phyloP scores from a whole-genome alignment of 75 land plant genomes.

The Pseudotsuga menziesii region DNA sequence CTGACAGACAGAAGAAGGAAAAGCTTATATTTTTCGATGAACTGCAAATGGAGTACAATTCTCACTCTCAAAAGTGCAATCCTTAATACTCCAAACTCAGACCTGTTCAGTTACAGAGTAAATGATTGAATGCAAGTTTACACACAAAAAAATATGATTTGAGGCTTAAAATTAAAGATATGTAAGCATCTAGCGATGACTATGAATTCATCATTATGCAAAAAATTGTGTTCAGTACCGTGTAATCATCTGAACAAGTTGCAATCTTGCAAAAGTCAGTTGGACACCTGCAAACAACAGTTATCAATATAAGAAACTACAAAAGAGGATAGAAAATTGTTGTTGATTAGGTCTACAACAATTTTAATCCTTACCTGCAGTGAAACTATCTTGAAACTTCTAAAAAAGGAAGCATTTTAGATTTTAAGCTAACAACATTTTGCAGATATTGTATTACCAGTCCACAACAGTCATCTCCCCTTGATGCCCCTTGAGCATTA shows the following conservation, averaged over 20 bases:
- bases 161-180: not conserved
- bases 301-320: too few relatives aligned
- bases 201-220: constrained; percentile 1
- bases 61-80: constrained; percentile 8
- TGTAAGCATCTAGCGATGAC: not conserved
- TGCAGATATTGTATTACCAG: too few relatives aligned
- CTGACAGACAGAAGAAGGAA: constrained; percentile 14
- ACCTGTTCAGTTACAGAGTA: constrained; percentile 27
- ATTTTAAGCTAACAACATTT: not conserved
- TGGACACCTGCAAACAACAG: too few relatives aligned
- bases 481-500: too few relatives aligned
- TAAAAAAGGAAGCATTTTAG: too few relatives aligned
- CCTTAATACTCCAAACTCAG: constrained; percentile 46
- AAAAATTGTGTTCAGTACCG: not conserved
- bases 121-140: not conserved
- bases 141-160: not conserved
- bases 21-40: constrained; percentile 41
- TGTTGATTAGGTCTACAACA: too few relatives aligned
- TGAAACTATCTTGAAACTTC: too few relatives aligned
- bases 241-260: too few relatives aligned
- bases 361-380: too few relatives aligned
- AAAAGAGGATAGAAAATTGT: too few relatives aligned
- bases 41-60: constrained; percentile 24
- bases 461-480: too few relatives aligned
- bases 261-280: too few relatives aligned